These are phyloP conservation scores for Castanospermum australe DNA, from an alignment of 306 rosid species.

Conservation along the genomic window DNA sequence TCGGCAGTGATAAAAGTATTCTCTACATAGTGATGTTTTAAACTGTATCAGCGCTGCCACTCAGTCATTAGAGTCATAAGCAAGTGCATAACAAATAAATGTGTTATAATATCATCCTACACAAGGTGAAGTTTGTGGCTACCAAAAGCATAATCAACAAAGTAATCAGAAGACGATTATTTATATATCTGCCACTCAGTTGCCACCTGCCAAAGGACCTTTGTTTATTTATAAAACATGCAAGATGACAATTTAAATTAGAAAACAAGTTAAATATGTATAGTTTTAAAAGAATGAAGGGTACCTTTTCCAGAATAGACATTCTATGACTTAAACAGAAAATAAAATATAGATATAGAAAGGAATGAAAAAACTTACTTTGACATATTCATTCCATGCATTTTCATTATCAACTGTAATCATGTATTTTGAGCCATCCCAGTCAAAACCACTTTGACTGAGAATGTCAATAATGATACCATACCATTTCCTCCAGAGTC, in stretches of 20 bases:
- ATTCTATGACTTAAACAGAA: too few species aligned
- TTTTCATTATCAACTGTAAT: too few species aligned
- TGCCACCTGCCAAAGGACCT: neutral
- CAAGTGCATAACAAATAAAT: neutral
- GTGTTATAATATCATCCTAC: neutral
- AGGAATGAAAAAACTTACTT: too few species aligned
- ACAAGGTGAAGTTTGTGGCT: neutral
- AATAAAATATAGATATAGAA: too few species aligned
- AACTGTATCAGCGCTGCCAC: neutral
- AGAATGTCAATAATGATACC: too few species aligned
- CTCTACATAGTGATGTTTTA: neutral
- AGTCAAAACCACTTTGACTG: too few species aligned
- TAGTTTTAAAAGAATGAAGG: neutral
- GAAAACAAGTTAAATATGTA: neutral
- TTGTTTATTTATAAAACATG: neutral
- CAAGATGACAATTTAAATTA: neutral
- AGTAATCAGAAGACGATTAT: too few species aligned
- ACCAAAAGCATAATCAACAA: neutral
- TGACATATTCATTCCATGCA: too few species aligned
- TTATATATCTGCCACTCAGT: neutral
- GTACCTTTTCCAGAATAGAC: conserved; percentile 70
- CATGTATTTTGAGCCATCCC: too few species aligned
- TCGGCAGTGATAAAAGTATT: neutral
- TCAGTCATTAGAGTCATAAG: neutral
- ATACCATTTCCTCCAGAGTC: too few species aligned